phyloP scores from a whole-genome alignment of 116 monocot species.

The Phalaenopsis hybrid region DNA sequence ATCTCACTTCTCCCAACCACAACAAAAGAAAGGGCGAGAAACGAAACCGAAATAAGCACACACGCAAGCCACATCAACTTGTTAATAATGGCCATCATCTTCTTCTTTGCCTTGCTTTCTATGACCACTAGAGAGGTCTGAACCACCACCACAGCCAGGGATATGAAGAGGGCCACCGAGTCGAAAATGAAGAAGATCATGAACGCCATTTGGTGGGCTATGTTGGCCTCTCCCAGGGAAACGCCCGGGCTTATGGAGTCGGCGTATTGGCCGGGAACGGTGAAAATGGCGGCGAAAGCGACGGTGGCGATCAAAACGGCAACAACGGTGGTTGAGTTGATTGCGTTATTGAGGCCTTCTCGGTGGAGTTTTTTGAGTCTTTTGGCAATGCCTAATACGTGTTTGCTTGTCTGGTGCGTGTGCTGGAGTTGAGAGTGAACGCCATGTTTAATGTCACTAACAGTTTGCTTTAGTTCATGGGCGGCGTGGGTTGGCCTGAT shows the following conservation, averaged over 20 bases:
- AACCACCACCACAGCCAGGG: conserved; percentile 86
- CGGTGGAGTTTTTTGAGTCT: conserved; percentile 72
- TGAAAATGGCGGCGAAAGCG: conserved; percentile 90
- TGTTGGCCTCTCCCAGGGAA: conserved; percentile 69
- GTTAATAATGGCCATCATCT: conserved; percentile 94
- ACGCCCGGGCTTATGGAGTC: conserved; percentile 31
- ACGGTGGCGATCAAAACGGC: conserved; percentile 90
- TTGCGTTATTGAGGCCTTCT: conserved; percentile 86
- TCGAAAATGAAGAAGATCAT: conserved; percentile 87
- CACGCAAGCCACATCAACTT: conserved; percentile 98
- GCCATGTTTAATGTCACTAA: conserved; percentile 92
- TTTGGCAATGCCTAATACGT: conserved; percentile 75
- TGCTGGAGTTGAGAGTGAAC: conserved; percentile 85
- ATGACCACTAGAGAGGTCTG: conserved; percentile 89
- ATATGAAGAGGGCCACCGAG: conserved; percentile 77
- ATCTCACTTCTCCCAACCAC: conserved; percentile 48
- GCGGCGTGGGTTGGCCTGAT: conserved; percentile 47
- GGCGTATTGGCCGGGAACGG: conserved; percentile 76
- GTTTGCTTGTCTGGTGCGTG: conserved; percentile 67
- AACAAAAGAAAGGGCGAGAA: conserved; percentile 72
- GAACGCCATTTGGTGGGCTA: conserved; percentile 48
- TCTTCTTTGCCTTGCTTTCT: conserved; percentile 86
- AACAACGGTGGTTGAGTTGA: conserved; percentile 85
- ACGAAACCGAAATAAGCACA: conserved; percentile 66
- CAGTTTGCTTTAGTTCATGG: conserved; percentile 69